Percentiles rank a stretch among this genome's conserved stretches.
Conservation (phyloP, 495 filamentous ascomycete genomes). For the Penicilliopsis zonata region DNA sequence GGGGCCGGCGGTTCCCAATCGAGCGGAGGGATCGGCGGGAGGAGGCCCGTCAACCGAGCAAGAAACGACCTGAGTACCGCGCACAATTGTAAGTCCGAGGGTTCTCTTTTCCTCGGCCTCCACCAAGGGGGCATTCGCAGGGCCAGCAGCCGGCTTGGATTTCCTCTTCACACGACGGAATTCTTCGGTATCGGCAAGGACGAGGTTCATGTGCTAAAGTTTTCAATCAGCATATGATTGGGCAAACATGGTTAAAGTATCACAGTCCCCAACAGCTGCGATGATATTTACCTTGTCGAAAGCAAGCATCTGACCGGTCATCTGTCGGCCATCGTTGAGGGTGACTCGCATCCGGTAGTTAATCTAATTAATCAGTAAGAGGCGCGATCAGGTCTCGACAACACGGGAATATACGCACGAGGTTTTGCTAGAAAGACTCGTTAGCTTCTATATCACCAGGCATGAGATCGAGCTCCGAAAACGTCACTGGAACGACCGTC, state of each 20-base stretch:
- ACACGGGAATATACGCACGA: constrained; percentile 51
- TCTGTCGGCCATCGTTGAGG: constrained; percentile 87
- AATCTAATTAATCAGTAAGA: constrained; percentile 56
- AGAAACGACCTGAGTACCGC: constrained; percentile 85
- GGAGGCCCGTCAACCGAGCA: constrained; percentile 93
- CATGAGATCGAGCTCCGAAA: too few species aligned
- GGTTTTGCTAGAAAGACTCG: constrained; percentile 69
- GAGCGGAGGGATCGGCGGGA: constrained; percentile 84
- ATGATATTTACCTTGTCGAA: constrained; percentile 99
- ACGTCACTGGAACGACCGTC: constrained; percentile 9
- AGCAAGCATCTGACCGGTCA: constrained; percentile 93
- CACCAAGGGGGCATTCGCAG: constrained; percentile 48
- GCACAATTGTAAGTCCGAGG: constrained; percentile 87
- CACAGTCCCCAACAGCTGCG: constrained; percentile 3
- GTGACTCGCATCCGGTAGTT: constrained; percentile 98
- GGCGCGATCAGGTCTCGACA: constrained; percentile 2
- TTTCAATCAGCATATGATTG: neutral
- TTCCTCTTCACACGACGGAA: constrained; percentile 92
- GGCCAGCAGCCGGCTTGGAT: constrained; percentile 55
- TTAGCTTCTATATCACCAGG: too few species aligned
- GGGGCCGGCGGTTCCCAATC: constrained; percentile 67
- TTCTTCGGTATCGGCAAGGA: constrained; percentile 97
- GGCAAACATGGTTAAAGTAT: neutral
- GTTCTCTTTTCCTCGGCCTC: constrained; percentile 95
- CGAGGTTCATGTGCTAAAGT: constrained; percentile 92